A percentile compares a stretch with the other conserved stretches of the same genome.
These are phyloP conservation scores for Begonia masoniana DNA, from an alignment of 306 rosid genomes.

Conservation along the genomic window DNA sequence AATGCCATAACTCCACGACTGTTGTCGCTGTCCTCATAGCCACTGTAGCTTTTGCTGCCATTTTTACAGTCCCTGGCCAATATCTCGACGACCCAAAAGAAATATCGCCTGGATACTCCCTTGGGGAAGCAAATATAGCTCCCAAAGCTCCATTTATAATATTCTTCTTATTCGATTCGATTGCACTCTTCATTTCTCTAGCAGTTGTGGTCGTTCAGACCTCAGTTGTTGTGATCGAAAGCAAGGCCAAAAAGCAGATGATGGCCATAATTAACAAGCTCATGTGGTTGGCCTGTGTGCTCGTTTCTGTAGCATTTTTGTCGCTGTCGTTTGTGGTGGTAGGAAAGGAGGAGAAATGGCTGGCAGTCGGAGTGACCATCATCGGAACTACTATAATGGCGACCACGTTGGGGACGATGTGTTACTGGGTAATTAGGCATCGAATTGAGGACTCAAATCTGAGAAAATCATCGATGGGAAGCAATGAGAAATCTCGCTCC, in stretches of 20 bases:
- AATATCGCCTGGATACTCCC: slow-evolving; percentile 39
- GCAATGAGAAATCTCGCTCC: slow-evolving; percentile 52
- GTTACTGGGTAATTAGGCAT: slow-evolving; percentile 77
- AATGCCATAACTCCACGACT: slow-evolving; percentile 89
- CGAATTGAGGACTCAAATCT: slow-evolving; percentile 67
- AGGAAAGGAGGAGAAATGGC: slow-evolving; percentile 57
- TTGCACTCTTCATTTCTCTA: slow-evolving; percentile 84
- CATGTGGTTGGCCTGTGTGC: slow-evolving; percentile 94
- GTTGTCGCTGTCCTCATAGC: slow-evolving; percentile 98
- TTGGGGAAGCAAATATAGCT: slow-evolving; percentile 87
- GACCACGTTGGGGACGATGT: slow-evolving; percentile 82
- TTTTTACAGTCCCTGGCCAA: slow-evolving; percentile 89
- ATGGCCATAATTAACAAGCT: slow-evolving; percentile 94
- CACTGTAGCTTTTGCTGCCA: slow-evolving; percentile 92
- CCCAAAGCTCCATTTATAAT: slow-evolving; percentile 43
- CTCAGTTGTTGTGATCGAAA: slow-evolving; percentile 84
- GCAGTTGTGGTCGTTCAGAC: slow-evolving; percentile 98
- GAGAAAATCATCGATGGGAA: slow-evolving; percentile 56
- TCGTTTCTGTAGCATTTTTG: slow-evolving; percentile 70
- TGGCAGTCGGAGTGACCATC: slow-evolving; percentile 70
- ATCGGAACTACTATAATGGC: slow-evolving; percentile 91
- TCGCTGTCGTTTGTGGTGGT: slow-evolving; percentile 86
- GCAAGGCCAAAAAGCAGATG: slow-evolving; percentile 99
- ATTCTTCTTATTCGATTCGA: slow-evolving; percentile 70
- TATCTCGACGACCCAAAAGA: slow-evolving; percentile 44